Evolutionary conservation across 2,329 filamentous ascomycete species (phyloP), one percentile per base, ranked within the genome.

Genomic region (Magnaporthiopsis incrustans): DNA sequence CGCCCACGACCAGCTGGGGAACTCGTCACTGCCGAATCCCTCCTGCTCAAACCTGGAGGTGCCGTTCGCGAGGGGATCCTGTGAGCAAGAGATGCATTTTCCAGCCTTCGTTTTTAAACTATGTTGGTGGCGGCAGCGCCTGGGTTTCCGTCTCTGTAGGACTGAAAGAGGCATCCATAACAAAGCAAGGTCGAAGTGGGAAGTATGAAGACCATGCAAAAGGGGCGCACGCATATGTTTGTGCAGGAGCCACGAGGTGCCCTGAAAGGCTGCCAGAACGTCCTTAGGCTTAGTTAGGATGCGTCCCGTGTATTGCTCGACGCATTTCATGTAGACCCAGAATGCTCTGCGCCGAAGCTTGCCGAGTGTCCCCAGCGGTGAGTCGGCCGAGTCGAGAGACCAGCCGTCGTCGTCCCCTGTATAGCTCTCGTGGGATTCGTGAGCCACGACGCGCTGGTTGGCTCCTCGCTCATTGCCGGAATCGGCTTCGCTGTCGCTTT

Each of bases 1-100:
- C 56, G 67, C 68, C 75, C 74, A 77, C 2, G 73, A 72, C 75
- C 75, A 77, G 57, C 68, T 75, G 2, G 75, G 74, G 50, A 76
- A 74, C 33, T 71, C 62, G 53, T 25, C n/a, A 50, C 61, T 10
- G 35, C 57, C 58, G 30, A 32, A 60, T 12, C 58, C 58, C 22
- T 60, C 58, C 14, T 60, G 26, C 30, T 60, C 58, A 12, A 38
- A 1, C 11, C 30, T 22, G 30, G 30, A 35, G 15, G 15, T 38
- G 18, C 58, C 35, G 30, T 60, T 60, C 11, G 14, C 58, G 4
- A 60, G 30, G 14, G 30, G 12, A 27, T 60, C 58, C 58, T 60
- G 58, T 4, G 4, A 18, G 30, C 58, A 60, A 14, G 14, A 14
- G 3, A 33, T 22, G 35, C 35, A 14, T 38, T 38, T 11, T 38